phyloP scores from a whole-genome alignment of 2,329 filamentous ascomycete genomes.

The Aureobasidium sp. region DNA sequence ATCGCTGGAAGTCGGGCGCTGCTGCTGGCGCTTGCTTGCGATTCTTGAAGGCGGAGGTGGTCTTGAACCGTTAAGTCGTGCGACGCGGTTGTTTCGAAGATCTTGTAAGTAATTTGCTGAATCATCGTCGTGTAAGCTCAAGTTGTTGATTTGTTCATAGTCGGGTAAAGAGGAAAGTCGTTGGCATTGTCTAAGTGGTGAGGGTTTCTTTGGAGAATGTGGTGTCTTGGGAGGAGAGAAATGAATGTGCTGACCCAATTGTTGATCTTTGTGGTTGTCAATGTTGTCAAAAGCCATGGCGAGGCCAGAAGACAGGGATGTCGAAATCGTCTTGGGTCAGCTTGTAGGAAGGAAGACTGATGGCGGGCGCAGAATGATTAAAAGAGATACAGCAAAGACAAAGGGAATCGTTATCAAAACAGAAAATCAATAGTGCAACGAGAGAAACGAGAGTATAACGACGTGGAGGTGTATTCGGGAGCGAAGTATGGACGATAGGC shows the following conservation, averaged over 20 bases:
- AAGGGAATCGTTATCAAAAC: slow-evolving; percentile 6
- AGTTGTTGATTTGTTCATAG: slow-evolving; percentile 20
- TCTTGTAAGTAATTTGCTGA: slow-evolving; percentile 64
- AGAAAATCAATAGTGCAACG: slow-evolving; percentile 16
- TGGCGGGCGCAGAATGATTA: slow-evolving; percentile 8
- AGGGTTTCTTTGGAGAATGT: slow-evolving; percentile 14
- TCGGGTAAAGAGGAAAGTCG: slow-evolving; percentile 13
- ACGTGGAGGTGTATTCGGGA: neutral
- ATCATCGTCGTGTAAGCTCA: slow-evolving; percentile 23
- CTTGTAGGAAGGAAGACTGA: slow-evolving; percentile 12
- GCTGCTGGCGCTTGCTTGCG: slow-evolving; percentile 20
- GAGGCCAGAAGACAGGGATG: slow-evolving; percentile 12
- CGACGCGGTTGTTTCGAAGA: slow-evolving; percentile 60
- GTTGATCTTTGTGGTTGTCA: slow-evolving; percentile 19
- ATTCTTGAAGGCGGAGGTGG: slow-evolving; percentile 51
- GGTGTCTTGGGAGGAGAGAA: slow-evolving; percentile 18
- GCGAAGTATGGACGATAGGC: slow-evolving; percentile 5
- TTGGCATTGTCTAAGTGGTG: slow-evolving; percentile 20
- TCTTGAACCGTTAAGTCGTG: slow-evolving; percentile 64
- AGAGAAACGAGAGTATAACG: slow-evolving; percentile 16
- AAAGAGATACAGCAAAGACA: slow-evolving; percentile 9
- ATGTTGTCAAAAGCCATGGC: slow-evolving; percentile 2
- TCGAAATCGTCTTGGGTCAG: slow-evolving; percentile 8
- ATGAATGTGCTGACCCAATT: slow-evolving; percentile 26
- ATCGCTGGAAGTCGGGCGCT: slow-evolving; percentile 25